Evolutionary conservation across 1,284 basidiomycete species (phyloP), one percentile per base, ranked within the genome.

Genomic region (Farysia itapuensis): DNA sequence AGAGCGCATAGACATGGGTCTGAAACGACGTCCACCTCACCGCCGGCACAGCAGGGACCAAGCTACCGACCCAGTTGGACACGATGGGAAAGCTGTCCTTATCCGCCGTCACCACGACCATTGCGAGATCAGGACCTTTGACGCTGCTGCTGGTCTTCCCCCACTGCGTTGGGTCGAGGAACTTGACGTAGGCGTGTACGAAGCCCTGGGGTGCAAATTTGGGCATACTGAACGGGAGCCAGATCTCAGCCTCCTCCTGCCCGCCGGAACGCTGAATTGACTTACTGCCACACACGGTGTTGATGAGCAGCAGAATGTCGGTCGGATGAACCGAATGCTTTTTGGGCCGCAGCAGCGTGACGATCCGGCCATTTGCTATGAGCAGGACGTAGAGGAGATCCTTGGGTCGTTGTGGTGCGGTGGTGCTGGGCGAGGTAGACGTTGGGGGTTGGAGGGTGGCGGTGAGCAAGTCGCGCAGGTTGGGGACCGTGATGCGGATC

Each of bases 211-310:
- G 81, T 65, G 96, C 93, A 80, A 90, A 96, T 73, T 92, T 92
- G 0, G 95, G 94, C 9, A 99, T 82, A 74, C 94, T 98, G 37
- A 99, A 83, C 0, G 95, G 95, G 2, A 97, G 82, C 90, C 92
- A 98, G 4, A 88, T 88, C 16, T 92, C 86, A 5, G 87, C 81
- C 1, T 86, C 90, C 11, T 50, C 57, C 0, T 43, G 45, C 0
- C 42, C 53, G 3, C 66, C 63, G 1, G 43, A 40, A 2, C 50
- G 42, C 35, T 49, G 46, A 81, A 52, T 85, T 81, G 78, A 86
- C 8, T 36, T 34, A 29, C 83, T 73, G 82, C 79, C 68, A 89
- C 81, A 56, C 85, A 84, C 72, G 1, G 78, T 78, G 15, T 77
- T 76, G 16, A 78, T 64, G 23, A 80, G 63, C 25, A 79, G 57